A percentile compares a stretch with the other conserved stretches of the same genome.
Evolutionary conservation across 208 protist genomes (phyloP).

Genomic region (Trypanosoma caninum): DNA sequence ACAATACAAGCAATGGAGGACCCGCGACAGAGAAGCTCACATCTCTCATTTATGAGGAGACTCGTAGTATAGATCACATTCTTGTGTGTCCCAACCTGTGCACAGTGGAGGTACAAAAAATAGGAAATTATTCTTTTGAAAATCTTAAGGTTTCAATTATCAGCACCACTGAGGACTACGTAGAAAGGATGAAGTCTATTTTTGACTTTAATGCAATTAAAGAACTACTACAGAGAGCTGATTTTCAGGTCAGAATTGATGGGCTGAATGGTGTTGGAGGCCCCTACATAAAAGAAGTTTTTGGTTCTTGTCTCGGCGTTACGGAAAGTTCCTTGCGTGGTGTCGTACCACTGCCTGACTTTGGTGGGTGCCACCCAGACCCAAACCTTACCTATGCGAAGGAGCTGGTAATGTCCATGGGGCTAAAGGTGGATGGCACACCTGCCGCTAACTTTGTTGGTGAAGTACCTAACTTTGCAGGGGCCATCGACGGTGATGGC

Average conservation of each 20-base stretch:
- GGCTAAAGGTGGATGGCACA: conserved; percentile 58
- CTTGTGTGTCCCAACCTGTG: conserved; percentile 44
- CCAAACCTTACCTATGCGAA: conserved; percentile 97
- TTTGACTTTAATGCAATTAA: conserved; percentile 93
- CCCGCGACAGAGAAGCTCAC: conserved; percentile 95
- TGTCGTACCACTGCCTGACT: conserved; percentile 78
- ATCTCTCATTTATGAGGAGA: conserved; percentile 90
- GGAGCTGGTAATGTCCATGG: conserved; percentile 90
- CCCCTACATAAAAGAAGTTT: conserved; percentile 92
- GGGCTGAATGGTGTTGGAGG: conserved; percentile 94
- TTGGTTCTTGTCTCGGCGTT: conserved; percentile 89
- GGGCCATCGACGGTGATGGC: conserved; percentile 97
- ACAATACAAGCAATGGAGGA: conserved; percentile 97
- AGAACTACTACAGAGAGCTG: conserved; percentile 52
- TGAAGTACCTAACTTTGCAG: conserved; percentile 88
- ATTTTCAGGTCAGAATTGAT: conserved; percentile 93
- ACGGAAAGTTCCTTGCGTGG: conserved; percentile 44
- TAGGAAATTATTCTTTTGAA: conserved; percentile 46
- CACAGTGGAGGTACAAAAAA: conserved; percentile 54
- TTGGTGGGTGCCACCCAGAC: conserved; percentile 96
- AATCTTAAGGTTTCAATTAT: conserved; percentile 89
- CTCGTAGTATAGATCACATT: conserved; percentile 67
- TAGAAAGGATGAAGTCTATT: conserved; percentile 85
- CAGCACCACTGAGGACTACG: conserved; percentile 91
- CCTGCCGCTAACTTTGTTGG: conserved; percentile 23